These are phyloP conservation scores for Lobulomyces angularis DNA, from an alignment of 192 early-diverging fungal species.

Conservation along the genomic window DNA sequence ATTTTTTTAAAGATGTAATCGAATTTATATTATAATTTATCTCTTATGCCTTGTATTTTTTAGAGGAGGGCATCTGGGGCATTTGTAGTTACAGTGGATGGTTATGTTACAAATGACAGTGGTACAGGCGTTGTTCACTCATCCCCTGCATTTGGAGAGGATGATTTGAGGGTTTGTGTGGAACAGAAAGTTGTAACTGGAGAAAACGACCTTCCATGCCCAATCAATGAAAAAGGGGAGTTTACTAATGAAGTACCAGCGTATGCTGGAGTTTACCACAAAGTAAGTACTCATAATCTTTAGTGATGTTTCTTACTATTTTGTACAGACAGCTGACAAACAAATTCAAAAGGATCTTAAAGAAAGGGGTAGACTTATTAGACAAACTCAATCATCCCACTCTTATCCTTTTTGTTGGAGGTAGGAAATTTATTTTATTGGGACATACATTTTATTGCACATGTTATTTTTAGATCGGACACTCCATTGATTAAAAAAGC, in stretches of 20 bases:
- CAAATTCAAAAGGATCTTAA: slow-evolving; percentile 85
- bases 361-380: slow-evolving; percentile 64
- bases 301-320: neutral
- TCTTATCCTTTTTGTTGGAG: slow-evolving; percentile 97
- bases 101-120: slow-evolving; percentile 79
- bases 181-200: slow-evolving; percentile 62
- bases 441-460: neutral
- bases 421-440: slow-evolving; percentile 10
- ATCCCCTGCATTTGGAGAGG: slow-evolving; percentile 96
- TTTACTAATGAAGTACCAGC: slow-evolving; percentile 66
- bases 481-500: slow-evolving; percentile 95
- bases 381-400: slow-evolving; percentile 82
- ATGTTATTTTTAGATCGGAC: slow-evolving; percentile 43
- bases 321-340: slow-evolving; percentile 80
- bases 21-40: slow-evolving; percentile 2
- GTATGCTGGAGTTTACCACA: slow-evolving; percentile 77
- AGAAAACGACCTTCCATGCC: slow-evolving; percentile 79
- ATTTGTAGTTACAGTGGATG: slow-evolving; percentile 77
- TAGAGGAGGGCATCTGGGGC: slow-evolving; percentile 50
- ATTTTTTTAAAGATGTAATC: slow-evolving; percentile 52
- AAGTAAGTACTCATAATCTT: slow-evolving; percentile 24
- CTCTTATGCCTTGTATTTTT: neutral
- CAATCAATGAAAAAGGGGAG: slow-evolving; percentile 72
- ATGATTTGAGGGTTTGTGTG: slow-evolving; percentile 94
- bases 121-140: slow-evolving; percentile 99